Evolutionary conservation across 768 basidiomycete genomes (phyloP), one percentile per base, ranked within the genome.

Genomic region (Mycena galericulata): DNA sequence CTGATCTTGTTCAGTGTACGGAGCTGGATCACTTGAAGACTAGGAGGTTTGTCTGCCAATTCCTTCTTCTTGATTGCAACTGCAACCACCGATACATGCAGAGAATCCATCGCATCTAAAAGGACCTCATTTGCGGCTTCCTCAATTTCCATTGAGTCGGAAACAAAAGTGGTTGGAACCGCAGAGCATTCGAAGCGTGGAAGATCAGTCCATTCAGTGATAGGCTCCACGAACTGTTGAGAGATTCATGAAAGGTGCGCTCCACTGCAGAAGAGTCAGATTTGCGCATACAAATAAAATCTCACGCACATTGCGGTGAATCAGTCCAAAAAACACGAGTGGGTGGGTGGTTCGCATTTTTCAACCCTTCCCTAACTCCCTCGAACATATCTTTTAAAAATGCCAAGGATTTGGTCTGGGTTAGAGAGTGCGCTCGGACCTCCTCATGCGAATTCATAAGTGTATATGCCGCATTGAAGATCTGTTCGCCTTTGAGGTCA

Each of bases 331-430:
- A 43, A 57, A 57, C 2, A 18, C 43, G 55, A 53, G 58, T 59
- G 1, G 58, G 58, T 49, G 58, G 58, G 11, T 59, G 9, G 3
- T 49, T 24, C 5, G n/a, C 24, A n/a, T 59, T 17, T 22, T 36
- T 36, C 30, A 59, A 14, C 30, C 58, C 58, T 15, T 59, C n/a
- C 22, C 47, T 43, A 18, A 59, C 18, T 8, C 32, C 58, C 20
- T 29, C 8, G 22, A 59, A 59, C 46, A 59, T 59, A 22, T 59
- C 58, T 47, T 59, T 38, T 7, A 47, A 43, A 59, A 46, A 47
- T 4, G 3, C n/a, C 43, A 59, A 22, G 3, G 58, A 59, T 20
- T 59, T 59, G 20, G 58, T 47, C 2, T 7, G 45, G 12, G 58
- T 47, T 4, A 47, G 24, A 0, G 58, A 32, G 12, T 47, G 30